A percentile compares a stretch with the other conserved stretches of the same genome.
Conservation (phyloP, 495 filamentous ascomycete genomes). For the Aspergillus taichungensis region DNA sequence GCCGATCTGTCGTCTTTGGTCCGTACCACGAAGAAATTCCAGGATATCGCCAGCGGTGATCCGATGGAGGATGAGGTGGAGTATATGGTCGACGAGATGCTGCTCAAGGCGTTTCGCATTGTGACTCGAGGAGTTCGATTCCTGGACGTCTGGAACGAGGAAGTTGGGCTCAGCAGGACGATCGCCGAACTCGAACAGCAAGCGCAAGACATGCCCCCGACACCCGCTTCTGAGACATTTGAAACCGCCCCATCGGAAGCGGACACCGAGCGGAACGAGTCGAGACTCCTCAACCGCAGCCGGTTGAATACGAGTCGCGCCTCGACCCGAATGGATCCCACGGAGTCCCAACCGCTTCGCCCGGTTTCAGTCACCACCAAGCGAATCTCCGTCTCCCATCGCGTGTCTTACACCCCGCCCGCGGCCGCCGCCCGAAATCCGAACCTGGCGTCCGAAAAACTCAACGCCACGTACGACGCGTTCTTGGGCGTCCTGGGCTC, state of each 20-base stretch:
- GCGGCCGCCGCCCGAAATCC: constrained; percentile 34
- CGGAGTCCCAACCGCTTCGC: constrained; percentile 19
- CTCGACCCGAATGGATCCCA: constrained; percentile 29
- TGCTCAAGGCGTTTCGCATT: constrained; percentile 86
- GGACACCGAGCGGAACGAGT: constrained; percentile 25
- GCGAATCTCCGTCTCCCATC: constrained; percentile 47
- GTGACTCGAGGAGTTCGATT: constrained; percentile 87
- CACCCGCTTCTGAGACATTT: constrained; percentile 57
- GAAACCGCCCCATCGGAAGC: constrained; percentile 16
- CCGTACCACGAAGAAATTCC: constrained; percentile 73
- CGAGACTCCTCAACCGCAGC: constrained; percentile 29
- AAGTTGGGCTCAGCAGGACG: constrained; percentile 54
- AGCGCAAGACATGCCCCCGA: constrained; percentile 49
- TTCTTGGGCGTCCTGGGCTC: constrained; percentile 84
- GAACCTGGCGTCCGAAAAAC: constrained; percentile 55
- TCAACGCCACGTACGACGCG: constrained; percentile 69
- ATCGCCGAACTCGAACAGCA: constrained; percentile 50
- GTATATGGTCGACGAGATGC: constrained; percentile 79
- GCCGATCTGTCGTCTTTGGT: constrained; percentile 86
- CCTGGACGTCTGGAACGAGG: constrained; percentile 80
- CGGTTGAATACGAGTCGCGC: constrained; percentile 31
- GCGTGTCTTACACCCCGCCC: constrained; percentile 43
- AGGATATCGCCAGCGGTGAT: constrained; percentile 48
- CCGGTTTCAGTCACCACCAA: constrained; percentile 34
- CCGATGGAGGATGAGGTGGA: constrained; percentile 55